Percentiles rank a stretch among this genome's conserved stretches.
Evolutionary conservation across 495 filamentous ascomycete genomes (phyloP).

Genomic region (Aspergillus wentii): DNA sequence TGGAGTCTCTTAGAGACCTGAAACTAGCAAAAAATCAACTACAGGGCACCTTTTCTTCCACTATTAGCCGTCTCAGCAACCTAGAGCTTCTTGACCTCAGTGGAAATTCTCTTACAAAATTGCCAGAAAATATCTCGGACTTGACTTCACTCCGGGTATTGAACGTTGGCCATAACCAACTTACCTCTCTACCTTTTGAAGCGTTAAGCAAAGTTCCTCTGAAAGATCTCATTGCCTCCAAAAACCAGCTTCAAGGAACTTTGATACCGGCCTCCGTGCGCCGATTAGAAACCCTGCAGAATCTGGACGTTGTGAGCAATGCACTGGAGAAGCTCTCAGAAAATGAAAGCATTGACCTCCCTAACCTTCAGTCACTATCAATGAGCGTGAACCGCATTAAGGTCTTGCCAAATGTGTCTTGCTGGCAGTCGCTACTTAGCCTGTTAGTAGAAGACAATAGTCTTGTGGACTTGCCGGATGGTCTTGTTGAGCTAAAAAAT

Average conservation of each 20-base stretch:
- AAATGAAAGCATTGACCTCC: slow-evolving; percentile 51
- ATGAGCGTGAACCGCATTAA: slow-evolving; percentile 73
- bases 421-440: slow-evolving; percentile 67
- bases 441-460: slow-evolving; percentile 77
- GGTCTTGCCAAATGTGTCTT: slow-evolving; percentile 60
- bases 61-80: slow-evolving; percentile 53
- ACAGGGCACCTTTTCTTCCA: slow-evolving; percentile 54
- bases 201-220: slow-evolving; percentile 62
- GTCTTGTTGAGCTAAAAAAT: slow-evolving; percentile 60
- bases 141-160: slow-evolving; percentile 65
- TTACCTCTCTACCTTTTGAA: slow-evolving; percentile 65
- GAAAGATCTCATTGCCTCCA: slow-evolving; percentile 67
- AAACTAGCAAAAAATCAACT: slow-evolving; percentile 77
- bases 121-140: slow-evolving; percentile 64
- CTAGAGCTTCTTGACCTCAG: slow-evolving; percentile 80
- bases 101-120: slow-evolving; percentile 68
- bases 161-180: slow-evolving; percentile 71
- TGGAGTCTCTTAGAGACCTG: slow-evolving; percentile 68
- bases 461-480: slow-evolving; percentile 66
- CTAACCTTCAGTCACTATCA: slow-evolving; percentile 67
- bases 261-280: slow-evolving; percentile 60
- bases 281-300: slow-evolving; percentile 58
- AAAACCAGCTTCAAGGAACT: slow-evolving; percentile 70
- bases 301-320: slow-evolving; percentile 73
- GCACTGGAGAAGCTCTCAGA: slow-evolving; percentile 55